Base-by-base conservation (phyloP, 1,284 basidiomycete genomes). In the Peniophora sp. region DNA sequence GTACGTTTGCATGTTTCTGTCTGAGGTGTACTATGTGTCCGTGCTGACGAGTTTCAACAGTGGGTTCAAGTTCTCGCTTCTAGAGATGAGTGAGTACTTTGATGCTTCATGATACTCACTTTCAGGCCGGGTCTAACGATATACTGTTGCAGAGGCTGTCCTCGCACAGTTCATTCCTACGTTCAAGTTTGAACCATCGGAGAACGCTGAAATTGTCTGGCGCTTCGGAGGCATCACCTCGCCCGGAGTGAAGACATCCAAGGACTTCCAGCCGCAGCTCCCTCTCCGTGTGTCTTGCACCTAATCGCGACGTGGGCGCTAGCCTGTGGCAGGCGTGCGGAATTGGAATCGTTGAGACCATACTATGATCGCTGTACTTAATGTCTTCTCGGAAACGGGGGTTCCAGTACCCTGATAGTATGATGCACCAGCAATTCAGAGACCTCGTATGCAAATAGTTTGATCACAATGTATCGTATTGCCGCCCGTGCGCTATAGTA, bases 81-180 rank as follows among this genome's bases (percentile, higher is more conserved):
- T 65, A 6, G 64, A 65, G 54, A 66, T 64, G 57, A 64, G 61
- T 63, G 16, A 6, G 32, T 46, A 65, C 20, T 63, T 56, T 63
- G 60, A 61, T 9, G n/a, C 10, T 19, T 46, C 23, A 22, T 9
- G 20, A 22, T 27, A 2, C 20, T 23, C 14, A 12, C 2, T n/a
- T 19, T 45, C n/a, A 44, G 22, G n/a, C 25, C 17, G 24, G 23
- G 6, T 24, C 34, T n/a, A 16, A 44, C 9, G 35, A 12, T n/a
- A 34, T 1, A 1, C 34, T 17, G 16, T 22, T 45, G 10, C 19
- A 52, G 50, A 52, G 38, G 47, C 20, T 24, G 50, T 52, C 10
- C 32, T 52, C 11, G 38, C 50, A 1, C 38, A 48, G 20, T 12
- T 52, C 10, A 41, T 52, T n/a, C 46, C 50, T 27, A 17, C 46